Conservation (phyloP, 257 asterid genomes). For the Orobanche coerulescens region DNA sequence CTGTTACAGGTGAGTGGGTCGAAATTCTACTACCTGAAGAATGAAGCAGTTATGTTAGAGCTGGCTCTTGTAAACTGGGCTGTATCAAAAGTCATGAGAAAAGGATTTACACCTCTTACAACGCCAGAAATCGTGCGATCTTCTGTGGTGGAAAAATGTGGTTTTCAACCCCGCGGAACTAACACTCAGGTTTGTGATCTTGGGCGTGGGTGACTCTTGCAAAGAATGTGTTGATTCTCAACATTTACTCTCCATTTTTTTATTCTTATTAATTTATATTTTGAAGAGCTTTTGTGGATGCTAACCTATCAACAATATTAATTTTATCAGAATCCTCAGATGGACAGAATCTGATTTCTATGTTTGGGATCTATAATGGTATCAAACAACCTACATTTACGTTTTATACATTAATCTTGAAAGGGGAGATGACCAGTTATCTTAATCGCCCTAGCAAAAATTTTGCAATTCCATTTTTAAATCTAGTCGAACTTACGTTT, state of each 20-base stretch:
- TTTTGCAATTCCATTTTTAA: not conserved
- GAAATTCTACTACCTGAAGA: slow-evolving; percentile 90
- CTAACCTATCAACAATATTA: not conserved
- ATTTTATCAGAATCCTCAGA: not conserved
- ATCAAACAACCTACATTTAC: not conserved
- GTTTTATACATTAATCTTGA: not conserved
- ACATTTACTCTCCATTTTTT: not conserved
- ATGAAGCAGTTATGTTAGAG: slow-evolving; percentile 89
- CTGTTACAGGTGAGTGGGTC: slow-evolving; percentile 80
- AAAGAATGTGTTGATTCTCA: not conserved
- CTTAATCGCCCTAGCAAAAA: not conserved
- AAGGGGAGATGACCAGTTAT: not conserved
- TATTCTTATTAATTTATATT: not conserved
- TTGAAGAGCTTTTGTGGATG: not conserved
- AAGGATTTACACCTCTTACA: slow-evolving; percentile 82
- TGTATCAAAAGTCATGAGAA: too few relatives aligned
- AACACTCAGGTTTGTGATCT: slow-evolving; percentile 74
- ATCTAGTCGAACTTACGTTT: not conserved
- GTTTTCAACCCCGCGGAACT: slow-evolving; percentile 96
- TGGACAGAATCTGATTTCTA: not conserved
- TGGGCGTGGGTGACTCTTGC: not conserved
- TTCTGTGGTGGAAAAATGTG: slow-evolving; percentile 90
- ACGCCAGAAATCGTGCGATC: slow-evolving; percentile 95
- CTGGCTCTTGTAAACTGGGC: slow-evolving; percentile 91
- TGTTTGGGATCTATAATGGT: not conserved